phyloP scores from a whole-genome alignment of 2,329 filamentous ascomycete species.

The Sphaceloma murrayae region DNA sequence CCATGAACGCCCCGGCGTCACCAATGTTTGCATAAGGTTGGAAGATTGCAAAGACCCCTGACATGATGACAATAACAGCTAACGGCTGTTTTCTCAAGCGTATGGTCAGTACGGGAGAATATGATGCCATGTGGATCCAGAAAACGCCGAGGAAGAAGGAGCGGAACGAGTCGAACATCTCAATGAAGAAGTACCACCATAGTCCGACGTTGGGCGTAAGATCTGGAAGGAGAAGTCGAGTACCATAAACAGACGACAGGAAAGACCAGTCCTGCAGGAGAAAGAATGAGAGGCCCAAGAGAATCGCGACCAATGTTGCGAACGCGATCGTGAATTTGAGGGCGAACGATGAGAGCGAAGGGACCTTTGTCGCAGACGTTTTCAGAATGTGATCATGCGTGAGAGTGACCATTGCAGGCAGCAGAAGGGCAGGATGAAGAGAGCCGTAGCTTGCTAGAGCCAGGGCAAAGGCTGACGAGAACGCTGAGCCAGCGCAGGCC shows the following conservation, averaged over 20 bases:
- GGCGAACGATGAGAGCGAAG: conserved; percentile 23
- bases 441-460: conserved; percentile 84
- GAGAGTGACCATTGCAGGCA: conserved; percentile 71
- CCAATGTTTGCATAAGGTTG: conserved; percentile 93
- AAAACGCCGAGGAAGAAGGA: conserved; percentile 97
- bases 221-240: conserved; percentile 82
- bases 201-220: conserved; percentile 89
- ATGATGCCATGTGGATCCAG: conserved; percentile 87
- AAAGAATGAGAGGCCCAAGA: conserved; percentile 63
- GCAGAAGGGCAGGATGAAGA: conserved; percentile 79
- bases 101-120: conserved; percentile 76
- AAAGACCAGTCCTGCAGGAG: conserved; percentile 83
- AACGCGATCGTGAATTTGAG: conserved; percentile 49
- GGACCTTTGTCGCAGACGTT: conserved; percentile 16
- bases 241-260: conserved; percentile 78
- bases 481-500: conserved; percentile 60
- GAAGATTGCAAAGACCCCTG: conserved; percentile 89
- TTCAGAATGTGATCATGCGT: conserved; percentile 52
- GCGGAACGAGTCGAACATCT: conserved; percentile 98
- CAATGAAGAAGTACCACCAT: conserved; percentile 99
- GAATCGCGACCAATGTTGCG: conserved; percentile 44
- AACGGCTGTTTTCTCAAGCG: conserved; percentile 77
- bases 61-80: conserved; percentile 71
- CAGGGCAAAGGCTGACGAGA: conserved; percentile 73
- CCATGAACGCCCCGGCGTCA: conserved; percentile 78